These are phyloP conservation scores for Adansonia digitata DNA, from an alignment of 345 rosid genomes.

Conservation along the genomic window DNA sequence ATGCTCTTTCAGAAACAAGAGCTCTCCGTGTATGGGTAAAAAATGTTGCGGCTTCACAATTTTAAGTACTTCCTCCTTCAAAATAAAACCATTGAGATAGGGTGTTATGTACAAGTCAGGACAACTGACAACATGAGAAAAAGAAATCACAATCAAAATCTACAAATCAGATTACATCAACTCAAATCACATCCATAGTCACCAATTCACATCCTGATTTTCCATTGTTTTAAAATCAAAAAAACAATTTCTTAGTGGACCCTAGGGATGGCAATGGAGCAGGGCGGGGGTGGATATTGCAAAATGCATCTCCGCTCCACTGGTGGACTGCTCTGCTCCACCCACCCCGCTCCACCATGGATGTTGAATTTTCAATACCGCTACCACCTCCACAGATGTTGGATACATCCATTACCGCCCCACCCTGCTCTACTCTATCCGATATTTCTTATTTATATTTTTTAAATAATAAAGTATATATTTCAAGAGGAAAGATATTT, in stretches of 20 bases:
- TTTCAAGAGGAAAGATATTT: too few species aligned
- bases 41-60: slow-evolving; percentile 98
- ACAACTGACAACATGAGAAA: not conserved
- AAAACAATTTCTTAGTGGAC: not conserved
- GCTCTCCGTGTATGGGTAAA: slow-evolving; percentile 97
- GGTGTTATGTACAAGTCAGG: not conserved
- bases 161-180: not conserved
- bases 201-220: not conserved
- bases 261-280: too few species aligned
- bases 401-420: too few species aligned
- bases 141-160: not conserved
- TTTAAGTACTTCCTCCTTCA: slow-evolving; percentile 93
- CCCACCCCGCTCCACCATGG: too few species aligned
- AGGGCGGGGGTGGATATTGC: too few species aligned
- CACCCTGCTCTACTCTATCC: too few species aligned
- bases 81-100: slow-evolving; percentile 9
- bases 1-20: slow-evolving; percentile 92
- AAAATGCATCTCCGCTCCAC: too few species aligned
- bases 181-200: not conserved
- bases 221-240: not conserved
- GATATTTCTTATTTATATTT: too few species aligned
- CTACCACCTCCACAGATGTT: too few species aligned
- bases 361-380: too few species aligned
- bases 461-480: too few species aligned
- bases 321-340: too few species aligned